phyloP scores from a whole-genome alignment of 495 filamentous ascomycete genomes.

The Aspergillus sclerotiicarbonarius region DNA sequence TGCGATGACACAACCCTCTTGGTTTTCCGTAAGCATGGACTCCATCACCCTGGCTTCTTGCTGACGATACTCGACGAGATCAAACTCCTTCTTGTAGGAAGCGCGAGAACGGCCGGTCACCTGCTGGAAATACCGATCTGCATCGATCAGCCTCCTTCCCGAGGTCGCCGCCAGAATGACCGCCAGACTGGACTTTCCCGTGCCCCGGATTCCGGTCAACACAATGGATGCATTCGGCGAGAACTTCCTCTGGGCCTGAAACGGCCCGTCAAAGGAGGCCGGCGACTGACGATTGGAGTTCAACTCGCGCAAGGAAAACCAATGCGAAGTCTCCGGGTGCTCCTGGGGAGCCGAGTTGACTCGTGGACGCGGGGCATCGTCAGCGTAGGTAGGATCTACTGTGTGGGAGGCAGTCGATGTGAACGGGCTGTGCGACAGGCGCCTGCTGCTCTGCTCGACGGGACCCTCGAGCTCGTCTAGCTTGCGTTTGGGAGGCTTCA shows the following conservation, averaged over 20 bases:
- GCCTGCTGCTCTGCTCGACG: conserved; percentile 20
- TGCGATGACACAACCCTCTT: conserved; percentile 66
- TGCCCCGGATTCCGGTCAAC: conserved; percentile 70
- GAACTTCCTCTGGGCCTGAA: conserved; percentile 45
- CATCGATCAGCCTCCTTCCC: conserved; percentile 66
- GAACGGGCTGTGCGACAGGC: conserved; percentile 9
- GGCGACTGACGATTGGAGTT: conserved; percentile 36
- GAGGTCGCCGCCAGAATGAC: conserved; percentile 74
- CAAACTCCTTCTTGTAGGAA: conserved; percentile 59
- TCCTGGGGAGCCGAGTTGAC: conserved; percentile 24
- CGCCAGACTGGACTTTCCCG: conserved; percentile 73
- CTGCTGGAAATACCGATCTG: conserved; percentile 68
- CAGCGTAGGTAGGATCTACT: neutral
- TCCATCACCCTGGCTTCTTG: conserved; percentile 63
- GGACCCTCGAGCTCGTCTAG: conserved; percentile 28
- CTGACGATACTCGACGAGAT: conserved; percentile 57
- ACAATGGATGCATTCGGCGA: conserved; percentile 66
- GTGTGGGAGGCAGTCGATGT: neutral
- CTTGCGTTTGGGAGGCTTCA: conserved; percentile 39
- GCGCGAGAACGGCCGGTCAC: conserved; percentile 60
- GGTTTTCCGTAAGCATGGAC: conserved; percentile 59
- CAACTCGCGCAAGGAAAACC: conserved; percentile 27
- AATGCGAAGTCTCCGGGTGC: conserved; percentile 24
- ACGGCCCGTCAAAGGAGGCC: conserved; percentile 28
- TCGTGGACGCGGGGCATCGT: neutral